A percentile compares a stretch with the other conserved stretches of the same genome.
These are phyloP conservation scores for Gracilaria domingensis DNA, from an alignment of 23 red algal species.

Conservation along the genomic window DNA sequence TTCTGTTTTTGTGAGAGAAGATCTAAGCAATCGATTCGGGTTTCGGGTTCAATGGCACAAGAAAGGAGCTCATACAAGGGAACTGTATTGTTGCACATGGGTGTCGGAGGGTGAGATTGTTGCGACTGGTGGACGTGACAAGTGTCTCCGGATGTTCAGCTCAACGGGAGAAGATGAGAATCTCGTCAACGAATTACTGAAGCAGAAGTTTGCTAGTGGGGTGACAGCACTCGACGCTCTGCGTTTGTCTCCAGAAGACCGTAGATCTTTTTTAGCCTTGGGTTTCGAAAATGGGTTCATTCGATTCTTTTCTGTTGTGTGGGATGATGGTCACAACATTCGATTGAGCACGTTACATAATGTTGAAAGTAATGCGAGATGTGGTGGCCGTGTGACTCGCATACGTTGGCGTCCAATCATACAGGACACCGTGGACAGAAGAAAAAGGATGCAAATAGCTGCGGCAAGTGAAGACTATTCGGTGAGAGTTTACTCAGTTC, in stretches of 20 bases:
- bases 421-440: background rate
- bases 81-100: constrained; percentile 63
- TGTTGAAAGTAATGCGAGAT: background rate
- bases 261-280: background rate
- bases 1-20: constrained; percentile 42
- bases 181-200: constrained; percentile 29
- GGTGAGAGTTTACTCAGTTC: constrained; percentile 45
- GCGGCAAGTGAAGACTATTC: constrained; percentile 64
- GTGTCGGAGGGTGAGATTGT: constrained; percentile 39
- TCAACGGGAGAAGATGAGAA: background rate
- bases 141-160: constrained; percentile 47
- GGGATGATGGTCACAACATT: background rate
- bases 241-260: constrained; percentile 1
- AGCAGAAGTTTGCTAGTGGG: constrained; percentile 58
- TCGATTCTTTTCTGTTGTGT: background rate
- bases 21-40: constrained; percentile 8
- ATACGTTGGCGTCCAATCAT: constrained; percentile 56
- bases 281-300: constrained; percentile 57
- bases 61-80: constrained; percentile 54
- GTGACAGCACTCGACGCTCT: constrained; percentile 55
- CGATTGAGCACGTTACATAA: background rate
- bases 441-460: constrained; percentile 32
- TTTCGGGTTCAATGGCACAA: constrained; percentile 14
- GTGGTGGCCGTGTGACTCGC: constrained; percentile 49
- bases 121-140: constrained; percentile 65